These are phyloP conservation scores for Ascochyta viciae-villosae DNA, from an alignment of 2,329 filamentous ascomycete species.

Conservation along the genomic window DNA sequence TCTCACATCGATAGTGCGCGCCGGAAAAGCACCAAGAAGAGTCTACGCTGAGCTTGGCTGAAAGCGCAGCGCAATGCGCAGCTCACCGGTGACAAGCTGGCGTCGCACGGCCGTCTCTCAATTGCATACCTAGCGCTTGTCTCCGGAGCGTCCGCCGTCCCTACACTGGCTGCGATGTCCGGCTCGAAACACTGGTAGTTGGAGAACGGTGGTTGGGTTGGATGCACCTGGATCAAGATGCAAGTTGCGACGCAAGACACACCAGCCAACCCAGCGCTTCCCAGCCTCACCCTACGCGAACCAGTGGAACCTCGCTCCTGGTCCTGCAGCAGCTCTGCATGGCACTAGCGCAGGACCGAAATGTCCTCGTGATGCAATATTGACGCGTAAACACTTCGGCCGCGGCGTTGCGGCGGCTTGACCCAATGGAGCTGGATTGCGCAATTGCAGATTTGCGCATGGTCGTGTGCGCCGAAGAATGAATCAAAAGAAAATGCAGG, in stretches of 20 bases:
- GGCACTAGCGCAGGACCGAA: neutral
- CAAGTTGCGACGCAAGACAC: neutral
- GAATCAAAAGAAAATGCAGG: neutral
- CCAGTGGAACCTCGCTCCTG: conserved; percentile 11
- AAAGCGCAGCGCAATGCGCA: neutral
- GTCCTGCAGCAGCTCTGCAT: conserved; percentile 17
- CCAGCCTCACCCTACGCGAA: conserved; percentile 7
- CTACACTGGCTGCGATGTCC: neutral
- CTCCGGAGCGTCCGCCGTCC: neutral
- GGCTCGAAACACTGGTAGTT: neutral
- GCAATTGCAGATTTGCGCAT: neutral
- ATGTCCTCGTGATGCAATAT: conserved; percentile 2
- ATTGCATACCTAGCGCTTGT: neutral
- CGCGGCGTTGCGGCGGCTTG: neutral
- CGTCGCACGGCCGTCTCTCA: neutral
- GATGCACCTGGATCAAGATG: neutral
- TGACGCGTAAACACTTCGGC: conserved; percentile 11
- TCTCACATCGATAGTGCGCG: neutral
- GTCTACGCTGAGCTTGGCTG: neutral
- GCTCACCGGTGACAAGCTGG: conserved; percentile 2
- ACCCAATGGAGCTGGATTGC: neutral
- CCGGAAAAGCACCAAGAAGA: neutral
- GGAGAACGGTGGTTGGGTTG: neutral
- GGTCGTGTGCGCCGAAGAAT: neutral
- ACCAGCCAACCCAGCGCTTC: neutral